Conservation (phyloP, 2,329 filamentous ascomycete species). For the Colletotrichum siamense region DNA sequence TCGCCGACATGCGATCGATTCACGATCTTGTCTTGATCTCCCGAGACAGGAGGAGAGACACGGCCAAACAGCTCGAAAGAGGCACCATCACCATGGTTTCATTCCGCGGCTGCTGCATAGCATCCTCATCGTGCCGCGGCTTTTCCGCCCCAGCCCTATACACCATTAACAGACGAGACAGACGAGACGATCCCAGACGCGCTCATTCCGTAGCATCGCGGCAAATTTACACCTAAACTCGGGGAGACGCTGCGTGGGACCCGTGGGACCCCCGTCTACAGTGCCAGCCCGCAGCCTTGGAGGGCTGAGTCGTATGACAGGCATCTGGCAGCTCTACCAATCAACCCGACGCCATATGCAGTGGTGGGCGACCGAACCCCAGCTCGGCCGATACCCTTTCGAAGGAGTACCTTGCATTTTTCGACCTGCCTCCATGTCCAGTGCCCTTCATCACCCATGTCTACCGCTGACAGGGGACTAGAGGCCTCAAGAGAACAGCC, state of each 20-base stretch:
- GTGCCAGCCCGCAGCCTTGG: conserved; percentile 7
- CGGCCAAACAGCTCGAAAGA: conserved; percentile 3
- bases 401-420: conserved; percentile 29
- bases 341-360: conserved; percentile 16
- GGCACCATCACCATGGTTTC: conserved; percentile 13
- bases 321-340: conserved; percentile 15
- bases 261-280: conserved; percentile 4
- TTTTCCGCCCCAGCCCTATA: neutral
- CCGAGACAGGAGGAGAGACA: conserved; percentile 22
- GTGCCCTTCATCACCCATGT: conserved; percentile 23
- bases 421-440: conserved; percentile 13
- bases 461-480: conserved; percentile 30
- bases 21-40: conserved; percentile 16
- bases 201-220: conserved; percentile 21
- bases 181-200: conserved; percentile 16
- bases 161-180: neutral
- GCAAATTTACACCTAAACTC: conserved; percentile 9
- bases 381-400: conserved; percentile 18
- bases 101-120: conserved; percentile 8
- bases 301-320: conserved; percentile 24
- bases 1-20: conserved; percentile 17
- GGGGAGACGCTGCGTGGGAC: conserved; percentile 18
- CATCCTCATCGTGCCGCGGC: conserved; percentile 13
- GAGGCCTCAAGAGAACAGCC: conserved; percentile 27
- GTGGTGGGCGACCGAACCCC: conserved; percentile 19